Conservation (phyloP, 768 basidiomycete species). For the Lactarius indigo region DNA sequence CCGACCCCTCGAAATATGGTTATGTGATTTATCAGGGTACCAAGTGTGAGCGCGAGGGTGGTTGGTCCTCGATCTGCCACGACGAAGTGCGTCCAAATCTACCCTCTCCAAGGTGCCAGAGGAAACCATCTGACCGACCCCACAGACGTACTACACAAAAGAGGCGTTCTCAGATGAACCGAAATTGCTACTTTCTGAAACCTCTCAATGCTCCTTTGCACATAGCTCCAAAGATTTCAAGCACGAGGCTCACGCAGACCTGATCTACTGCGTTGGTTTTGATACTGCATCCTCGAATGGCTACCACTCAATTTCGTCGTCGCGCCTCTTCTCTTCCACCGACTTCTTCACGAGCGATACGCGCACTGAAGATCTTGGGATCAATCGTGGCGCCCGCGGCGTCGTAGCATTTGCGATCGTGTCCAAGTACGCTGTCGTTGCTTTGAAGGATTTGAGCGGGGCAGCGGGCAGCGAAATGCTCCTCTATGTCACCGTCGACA, state of each 20-base stretch:
- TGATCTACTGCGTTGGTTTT: constrained; percentile 89
- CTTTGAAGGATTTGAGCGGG: constrained; percentile 64
- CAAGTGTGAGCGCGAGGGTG: constrained; percentile 46
- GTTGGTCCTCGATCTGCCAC: constrained; percentile 58
- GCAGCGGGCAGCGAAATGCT: constrained; percentile 66
- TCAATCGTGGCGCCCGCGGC: constrained; percentile 79
- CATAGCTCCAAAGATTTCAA: constrained; percentile 83
- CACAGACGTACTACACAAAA: constrained; percentile 84
- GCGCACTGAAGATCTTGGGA: constrained; percentile 80
- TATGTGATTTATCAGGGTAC: constrained; percentile 80
- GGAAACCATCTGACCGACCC: constrained; percentile 8
- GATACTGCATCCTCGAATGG: constrained; percentile 51
- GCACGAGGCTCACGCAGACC: constrained; percentile 65
- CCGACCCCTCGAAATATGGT: constrained; percentile 63
- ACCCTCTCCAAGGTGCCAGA: not conserved
- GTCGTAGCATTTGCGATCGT: constrained; percentile 93
- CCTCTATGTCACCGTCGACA: constrained; percentile 84
- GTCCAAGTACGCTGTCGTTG: constrained; percentile 89
- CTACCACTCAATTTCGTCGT: constrained; percentile 50
- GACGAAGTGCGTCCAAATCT: constrained; percentile 56
- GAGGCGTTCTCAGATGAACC: constrained; percentile 70
- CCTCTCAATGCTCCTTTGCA: constrained; percentile 82
- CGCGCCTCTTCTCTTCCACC: constrained; percentile 75
- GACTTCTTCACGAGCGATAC: constrained; percentile 74
- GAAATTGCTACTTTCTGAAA: constrained; percentile 61